A percentile compares a stretch with the other conserved stretches of the same genome.
These are phyloP conservation scores for Barbarea vulgaris DNA, from an alignment of 345 rosid genomes.

Conservation along the genomic window DNA sequence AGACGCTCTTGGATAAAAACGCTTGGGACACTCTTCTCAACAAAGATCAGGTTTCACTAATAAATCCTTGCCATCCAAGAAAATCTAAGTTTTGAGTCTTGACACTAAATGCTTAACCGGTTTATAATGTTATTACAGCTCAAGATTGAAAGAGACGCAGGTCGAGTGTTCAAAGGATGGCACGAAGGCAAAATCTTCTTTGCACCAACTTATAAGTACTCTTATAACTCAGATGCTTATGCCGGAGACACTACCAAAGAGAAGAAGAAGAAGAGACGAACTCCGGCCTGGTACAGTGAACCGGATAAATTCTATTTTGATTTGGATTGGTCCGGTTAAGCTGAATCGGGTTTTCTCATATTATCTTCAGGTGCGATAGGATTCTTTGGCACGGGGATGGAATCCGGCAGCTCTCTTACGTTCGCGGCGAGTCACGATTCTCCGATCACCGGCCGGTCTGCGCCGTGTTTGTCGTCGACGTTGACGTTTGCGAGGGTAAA, in stretches of 20 bases:
- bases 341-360: background rate
- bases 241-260: slow-evolving; percentile 71
- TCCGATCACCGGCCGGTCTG: slow-evolving; percentile 95
- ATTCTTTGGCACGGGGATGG: slow-evolving; percentile 87
- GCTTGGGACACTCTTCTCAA: slow-evolving; percentile 68
- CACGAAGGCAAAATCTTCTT: slow-evolving; percentile 85
- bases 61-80: no score
- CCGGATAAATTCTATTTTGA: background rate
- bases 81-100: no score
- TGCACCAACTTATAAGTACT: slow-evolving; percentile 92
- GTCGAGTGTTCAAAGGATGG: slow-evolving; percentile 90
- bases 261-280: slow-evolving; percentile 78
- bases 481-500: slow-evolving; percentile 48
- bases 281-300: slow-evolving; percentile 83
- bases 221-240: slow-evolving; percentile 75
- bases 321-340: slow-evolving; percentile 12
- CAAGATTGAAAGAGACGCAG: slow-evolving; percentile 88
- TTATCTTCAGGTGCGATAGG: slow-evolving; percentile 78
- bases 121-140: no score
- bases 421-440: slow-evolving; percentile 67
- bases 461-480: slow-evolving; percentile 59
- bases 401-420: slow-evolving; percentile 58
- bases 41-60: slow-evolving; percentile 82
- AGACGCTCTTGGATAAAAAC: slow-evolving; percentile 56
- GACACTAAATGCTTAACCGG: no score